A percentile compares a stretch with the other conserved stretches of the same genome.
Conservation (phyloP, 2,329 filamentous ascomycete species). For the Drechslerella stenobrocha region DNA sequence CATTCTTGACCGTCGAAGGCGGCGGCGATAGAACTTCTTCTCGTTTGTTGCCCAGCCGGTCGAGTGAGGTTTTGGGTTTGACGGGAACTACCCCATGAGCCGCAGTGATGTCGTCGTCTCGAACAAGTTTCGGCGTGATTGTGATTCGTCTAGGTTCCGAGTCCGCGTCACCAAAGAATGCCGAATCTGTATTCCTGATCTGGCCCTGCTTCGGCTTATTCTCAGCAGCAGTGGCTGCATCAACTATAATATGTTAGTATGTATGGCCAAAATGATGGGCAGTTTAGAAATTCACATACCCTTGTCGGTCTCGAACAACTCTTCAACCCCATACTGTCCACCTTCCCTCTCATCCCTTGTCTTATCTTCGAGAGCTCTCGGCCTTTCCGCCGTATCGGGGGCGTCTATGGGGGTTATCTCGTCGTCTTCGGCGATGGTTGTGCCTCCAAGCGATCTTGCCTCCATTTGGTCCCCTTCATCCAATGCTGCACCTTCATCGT, state of each 20-base stretch:
- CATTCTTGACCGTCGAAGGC: slow-evolving; percentile 61
- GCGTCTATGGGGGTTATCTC: slow-evolving; percentile 40
- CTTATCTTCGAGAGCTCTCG: slow-evolving; percentile 32
- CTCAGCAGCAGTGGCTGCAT: slow-evolving; percentile 16
- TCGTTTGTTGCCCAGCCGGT: slow-evolving; percentile 73
- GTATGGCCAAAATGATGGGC: slow-evolving; percentile 25
- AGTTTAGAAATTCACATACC: slow-evolving; percentile 55
- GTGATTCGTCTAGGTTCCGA: slow-evolving; percentile 97
- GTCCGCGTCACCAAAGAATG: slow-evolving; percentile 90
- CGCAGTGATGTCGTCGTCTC: slow-evolving; percentile 66
- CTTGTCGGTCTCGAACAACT: slow-evolving; percentile 61
- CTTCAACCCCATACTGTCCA: slow-evolving; percentile 63
- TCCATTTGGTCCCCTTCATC: slow-evolving; percentile 44
- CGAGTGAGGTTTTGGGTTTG: slow-evolving; percentile 63
- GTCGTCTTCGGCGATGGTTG: slow-evolving; percentile 29
- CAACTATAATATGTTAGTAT: slow-evolving; percentile 17
- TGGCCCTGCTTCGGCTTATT: slow-evolving; percentile 49
- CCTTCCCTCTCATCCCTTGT: slow-evolving; percentile 11
- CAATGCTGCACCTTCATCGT: slow-evolving; percentile 57
- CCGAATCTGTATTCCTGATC: slow-evolving; percentile 53
- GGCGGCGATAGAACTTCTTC: slow-evolving; percentile 62
- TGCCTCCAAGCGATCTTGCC: slow-evolving; percentile 13
- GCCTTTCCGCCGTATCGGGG: slow-evolving; percentile 37
- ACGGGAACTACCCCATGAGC: slow-evolving; percentile 55
- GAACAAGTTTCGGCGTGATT: slow-evolving; percentile 85